Evolutionary conservation across 2,329 filamentous ascomycete species (phyloP).

Genomic region (Xylariaceae sp.): DNA sequence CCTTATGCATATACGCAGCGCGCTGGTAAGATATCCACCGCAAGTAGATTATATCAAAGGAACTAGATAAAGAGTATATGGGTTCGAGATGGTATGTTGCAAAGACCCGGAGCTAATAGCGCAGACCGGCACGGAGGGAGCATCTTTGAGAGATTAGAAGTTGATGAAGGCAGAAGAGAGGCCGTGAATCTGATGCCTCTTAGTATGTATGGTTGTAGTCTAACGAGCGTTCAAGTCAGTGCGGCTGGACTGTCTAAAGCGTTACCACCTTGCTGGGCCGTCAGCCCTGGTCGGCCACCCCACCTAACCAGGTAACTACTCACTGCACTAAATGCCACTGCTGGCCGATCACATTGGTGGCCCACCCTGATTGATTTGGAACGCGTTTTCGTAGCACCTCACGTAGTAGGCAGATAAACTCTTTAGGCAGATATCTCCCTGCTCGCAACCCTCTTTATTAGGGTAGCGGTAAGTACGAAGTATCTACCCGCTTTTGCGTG

Average conservation of each 20-base stretch:
- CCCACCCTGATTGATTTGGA: no score
- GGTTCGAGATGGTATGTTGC: conserved; percentile 33
- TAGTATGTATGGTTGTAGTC: not conserved
- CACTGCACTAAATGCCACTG: no score
- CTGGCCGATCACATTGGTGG: no score
- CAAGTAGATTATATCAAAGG: not conserved
- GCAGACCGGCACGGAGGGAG: not conserved
- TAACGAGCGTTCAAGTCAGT: conserved; percentile 27
- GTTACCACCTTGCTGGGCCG: not conserved
- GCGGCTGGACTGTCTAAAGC: conserved; percentile 5
- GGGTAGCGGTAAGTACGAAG: no score
- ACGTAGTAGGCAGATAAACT: no score
- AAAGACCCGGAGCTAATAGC: not conserved
- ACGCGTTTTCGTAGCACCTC: no score
- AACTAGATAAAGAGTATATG: conserved; percentile 22
- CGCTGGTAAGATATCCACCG: not conserved
- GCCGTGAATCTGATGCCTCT: not conserved
- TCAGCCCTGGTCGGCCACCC: not conserved
- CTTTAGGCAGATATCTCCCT: no score
- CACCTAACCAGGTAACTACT: not conserved
- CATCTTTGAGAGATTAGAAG: not conserved
- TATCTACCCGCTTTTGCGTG: no score
- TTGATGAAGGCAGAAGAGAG: no score
- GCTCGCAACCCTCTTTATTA: no score
- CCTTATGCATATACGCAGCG: not conserved